A percentile compares a stretch with the other conserved stretches of the same genome.
phyloP scores from a whole-genome alignment of 2,329 filamentous ascomycete genomes.

The Neopestalotiopsis sp. region DNA sequence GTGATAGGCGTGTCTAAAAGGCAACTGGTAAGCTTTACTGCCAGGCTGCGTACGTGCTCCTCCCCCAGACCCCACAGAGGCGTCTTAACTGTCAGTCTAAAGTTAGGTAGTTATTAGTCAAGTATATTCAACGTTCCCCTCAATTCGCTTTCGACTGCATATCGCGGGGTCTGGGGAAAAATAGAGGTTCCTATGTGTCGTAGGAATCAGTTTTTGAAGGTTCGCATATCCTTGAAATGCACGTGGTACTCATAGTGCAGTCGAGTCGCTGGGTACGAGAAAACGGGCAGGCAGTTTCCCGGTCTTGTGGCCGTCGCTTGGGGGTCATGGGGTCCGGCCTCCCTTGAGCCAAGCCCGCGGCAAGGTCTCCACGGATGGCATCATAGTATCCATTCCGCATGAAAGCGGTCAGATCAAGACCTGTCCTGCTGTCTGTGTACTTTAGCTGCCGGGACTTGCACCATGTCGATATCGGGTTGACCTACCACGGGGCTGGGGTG shows the following conservation, averaged over 20 bases:
- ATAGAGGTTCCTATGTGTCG: neutral
- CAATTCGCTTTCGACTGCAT: neutral
- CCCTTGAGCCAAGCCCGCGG: constrained; percentile 7
- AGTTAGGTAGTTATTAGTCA: neutral
- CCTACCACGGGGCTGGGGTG: neutral
- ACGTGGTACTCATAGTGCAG: neutral
- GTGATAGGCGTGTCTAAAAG: neutral
- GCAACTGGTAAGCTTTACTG: neutral
- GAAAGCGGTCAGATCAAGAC: constrained; percentile 15
- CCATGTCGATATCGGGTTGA: neutral
- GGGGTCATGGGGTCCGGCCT: constrained; percentile 1
- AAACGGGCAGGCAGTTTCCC: neutral
- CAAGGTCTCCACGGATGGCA: constrained; percentile 17
- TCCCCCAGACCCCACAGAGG: constrained; percentile 7
- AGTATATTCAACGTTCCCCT: neutral
- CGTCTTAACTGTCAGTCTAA: constrained; percentile 4
- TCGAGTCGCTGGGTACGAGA: neutral
- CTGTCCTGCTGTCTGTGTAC: neutral
- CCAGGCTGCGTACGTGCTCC: neutral
- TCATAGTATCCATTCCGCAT: constrained; percentile 17
- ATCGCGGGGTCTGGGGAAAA: constrained; percentile 7
- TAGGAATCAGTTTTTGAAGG: neutral
- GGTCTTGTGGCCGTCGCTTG: constrained; percentile 1
- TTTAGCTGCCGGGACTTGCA: neutral
- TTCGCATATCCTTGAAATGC: neutral